phyloP scores from a whole-genome alignment of 768 basidiomycete species.

The Artomyces pyxidatus region DNA sequence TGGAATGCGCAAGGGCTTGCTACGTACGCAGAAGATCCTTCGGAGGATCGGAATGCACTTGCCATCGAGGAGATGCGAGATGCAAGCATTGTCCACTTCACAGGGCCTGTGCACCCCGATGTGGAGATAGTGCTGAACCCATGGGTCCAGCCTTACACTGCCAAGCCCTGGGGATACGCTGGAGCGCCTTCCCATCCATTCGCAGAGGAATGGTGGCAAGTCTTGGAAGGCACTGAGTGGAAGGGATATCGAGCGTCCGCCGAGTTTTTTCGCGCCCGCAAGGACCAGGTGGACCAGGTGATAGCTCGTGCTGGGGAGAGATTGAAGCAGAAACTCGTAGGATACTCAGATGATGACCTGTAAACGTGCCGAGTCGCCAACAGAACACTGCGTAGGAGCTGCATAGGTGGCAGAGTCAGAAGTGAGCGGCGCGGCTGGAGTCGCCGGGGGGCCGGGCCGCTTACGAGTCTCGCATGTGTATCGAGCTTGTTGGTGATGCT shows the following conservation, averaged over 20 bases:
- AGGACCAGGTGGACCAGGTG: too few species aligned
- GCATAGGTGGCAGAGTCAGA: too few species aligned
- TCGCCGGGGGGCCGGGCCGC: too few species aligned
- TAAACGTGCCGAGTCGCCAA: too few species aligned
- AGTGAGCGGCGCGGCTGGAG: too few species aligned
- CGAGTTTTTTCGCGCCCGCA: too few species aligned
- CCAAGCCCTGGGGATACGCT: constrained; percentile 53
- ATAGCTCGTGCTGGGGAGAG: too few species aligned
- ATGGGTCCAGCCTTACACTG: constrained; percentile 42
- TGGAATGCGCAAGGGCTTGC: constrained; percentile 57
- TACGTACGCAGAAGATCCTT: constrained; percentile 35
- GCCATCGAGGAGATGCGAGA: constrained; percentile 28
- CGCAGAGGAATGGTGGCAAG: constrained; percentile 37
- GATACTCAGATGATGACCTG: too few species aligned
- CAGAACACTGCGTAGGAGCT: too few species aligned
- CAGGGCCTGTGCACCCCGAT: constrained; percentile 43
- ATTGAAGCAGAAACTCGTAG: too few species aligned
- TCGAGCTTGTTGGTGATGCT: too few species aligned
- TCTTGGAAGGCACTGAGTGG: constrained; percentile 35
- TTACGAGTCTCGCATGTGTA: too few species aligned
- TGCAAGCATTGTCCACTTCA: constrained; percentile 48
- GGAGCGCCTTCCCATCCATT: constrained; percentile 46
- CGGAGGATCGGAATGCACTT: constrained; percentile 25
- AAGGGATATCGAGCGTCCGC: constrained; percentile 17
- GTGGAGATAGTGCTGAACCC: constrained; percentile 40